Evolutionary conservation across 1,284 basidiomycete species (phyloP).

Genomic region (Apiotrichum laibachii): DNA sequence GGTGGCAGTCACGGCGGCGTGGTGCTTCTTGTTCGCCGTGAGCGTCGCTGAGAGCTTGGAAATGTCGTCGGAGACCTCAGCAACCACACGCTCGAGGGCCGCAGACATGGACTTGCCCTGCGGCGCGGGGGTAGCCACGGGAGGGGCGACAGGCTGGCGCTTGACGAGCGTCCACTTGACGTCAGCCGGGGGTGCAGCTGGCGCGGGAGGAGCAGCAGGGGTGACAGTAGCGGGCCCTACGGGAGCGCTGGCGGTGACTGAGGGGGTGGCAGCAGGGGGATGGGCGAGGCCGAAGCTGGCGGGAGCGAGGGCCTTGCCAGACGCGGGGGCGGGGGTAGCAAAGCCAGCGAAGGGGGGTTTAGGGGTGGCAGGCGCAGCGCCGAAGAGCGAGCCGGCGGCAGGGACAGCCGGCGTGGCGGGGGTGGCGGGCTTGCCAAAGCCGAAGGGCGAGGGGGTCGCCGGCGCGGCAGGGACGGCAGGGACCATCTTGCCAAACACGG

Average conservation of each 20-base stretch:
- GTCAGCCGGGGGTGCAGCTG: background rate
- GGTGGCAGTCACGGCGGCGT: constrained; percentile 23
- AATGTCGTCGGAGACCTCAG: constrained; percentile 47
- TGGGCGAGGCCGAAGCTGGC: background rate
- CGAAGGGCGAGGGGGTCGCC: constrained; percentile 11
- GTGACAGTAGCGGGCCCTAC: too few species aligned
- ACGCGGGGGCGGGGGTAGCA: background rate
- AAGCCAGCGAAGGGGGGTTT: constrained; percentile 8
- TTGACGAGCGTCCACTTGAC: constrained; percentile 21
- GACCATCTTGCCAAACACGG: background rate
- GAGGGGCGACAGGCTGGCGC: constrained; percentile 38
- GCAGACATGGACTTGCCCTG: constrained; percentile 30
- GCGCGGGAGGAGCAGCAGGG: background rate
- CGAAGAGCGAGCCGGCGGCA: background rate
- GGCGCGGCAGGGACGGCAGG: background rate
- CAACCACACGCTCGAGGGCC: constrained; percentile 43
- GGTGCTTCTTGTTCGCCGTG: constrained; percentile 32
- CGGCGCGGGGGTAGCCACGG: constrained; percentile 33
- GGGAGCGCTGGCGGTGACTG: background rate
- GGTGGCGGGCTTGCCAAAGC: background rate
- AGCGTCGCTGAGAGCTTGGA: constrained; percentile 44
- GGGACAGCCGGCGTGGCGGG: background rate
- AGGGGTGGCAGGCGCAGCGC: background rate
- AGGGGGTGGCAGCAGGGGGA: background rate
- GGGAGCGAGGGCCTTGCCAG: background rate